phyloP scores from a whole-genome alignment of 768 basidiomycete genomes.

The Auriscalpium microsporum region DNA sequence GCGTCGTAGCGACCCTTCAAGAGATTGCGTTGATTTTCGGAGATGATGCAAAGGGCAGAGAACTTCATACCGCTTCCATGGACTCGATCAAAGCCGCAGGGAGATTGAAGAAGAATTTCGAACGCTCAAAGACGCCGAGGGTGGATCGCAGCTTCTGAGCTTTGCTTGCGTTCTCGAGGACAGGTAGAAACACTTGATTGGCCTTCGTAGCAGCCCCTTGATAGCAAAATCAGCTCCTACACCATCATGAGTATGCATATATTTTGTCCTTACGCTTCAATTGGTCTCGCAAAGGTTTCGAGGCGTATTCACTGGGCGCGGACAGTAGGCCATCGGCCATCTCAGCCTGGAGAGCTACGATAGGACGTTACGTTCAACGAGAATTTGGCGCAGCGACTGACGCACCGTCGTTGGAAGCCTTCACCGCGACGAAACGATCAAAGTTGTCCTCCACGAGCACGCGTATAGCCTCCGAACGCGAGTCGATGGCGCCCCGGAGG shows the following conservation, averaged over 20 bases:
- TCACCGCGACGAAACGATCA: conserved; percentile 95
- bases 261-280: conserved; percentile 58
- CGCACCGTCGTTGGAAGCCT: conserved; percentile 90
- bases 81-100: conserved; percentile 83
- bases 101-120: conserved; percentile 98
- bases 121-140: conserved; percentile 89
- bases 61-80: conserved; percentile 67
- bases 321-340: conserved; percentile 87
- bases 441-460: conserved; percentile 97
- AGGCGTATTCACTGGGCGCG: conserved; percentile 70
- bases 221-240: not conserved
- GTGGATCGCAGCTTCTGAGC: conserved; percentile 89
- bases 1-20: conserved; percentile 87
- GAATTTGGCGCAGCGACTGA: not conserved
- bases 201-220: conserved; percentile 88
- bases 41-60: not conserved
- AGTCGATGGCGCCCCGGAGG: conserved; percentile 74
- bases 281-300: conserved; percentile 72
- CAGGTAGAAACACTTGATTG: conserved; percentile 91
- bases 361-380: not conserved
- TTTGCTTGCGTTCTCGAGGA: conserved; percentile 91
- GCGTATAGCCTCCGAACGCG: conserved; percentile 88
- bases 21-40: not conserved
- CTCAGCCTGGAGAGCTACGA: conserved; percentile 74
- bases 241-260: not conserved